These are phyloP conservation scores for Kappamyces sp. DNA, from an alignment of 192 early-diverging fungal species.

Conservation along the genomic window DNA sequence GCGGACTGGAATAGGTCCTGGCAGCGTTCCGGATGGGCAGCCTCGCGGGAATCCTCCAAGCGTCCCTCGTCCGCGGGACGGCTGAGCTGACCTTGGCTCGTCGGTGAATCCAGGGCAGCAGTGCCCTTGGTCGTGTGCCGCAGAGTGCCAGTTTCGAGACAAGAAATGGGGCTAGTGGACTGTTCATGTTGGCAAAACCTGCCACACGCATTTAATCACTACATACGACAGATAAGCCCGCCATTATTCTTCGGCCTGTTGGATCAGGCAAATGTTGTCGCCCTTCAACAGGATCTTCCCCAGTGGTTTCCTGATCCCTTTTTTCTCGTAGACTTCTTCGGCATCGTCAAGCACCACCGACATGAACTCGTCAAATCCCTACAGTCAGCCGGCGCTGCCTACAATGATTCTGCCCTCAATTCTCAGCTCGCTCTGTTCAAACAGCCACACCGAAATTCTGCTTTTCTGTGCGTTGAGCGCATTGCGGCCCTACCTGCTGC, in stretches of 20 bases:
- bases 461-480: slow-evolving; percentile 55
- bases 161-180: no score
- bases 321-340: slow-evolving; percentile 76
- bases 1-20: no score
- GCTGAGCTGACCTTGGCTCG: not conserved
- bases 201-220: no score
- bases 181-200: no score
- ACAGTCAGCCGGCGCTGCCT: slow-evolving; percentile 24
- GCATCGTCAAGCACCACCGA: slow-evolving; percentile 89
- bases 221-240: no score
- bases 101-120: not conserved
- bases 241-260: slow-evolving; percentile 4
- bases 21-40: no score
- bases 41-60: not conserved
- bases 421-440: slow-evolving; percentile 4
- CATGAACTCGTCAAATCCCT: slow-evolving; percentile 99
- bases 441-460: slow-evolving; percentile 87
- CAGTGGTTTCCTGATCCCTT: slow-evolving; percentile 63
- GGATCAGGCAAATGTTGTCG: slow-evolving; percentile 86
- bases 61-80: not conserved
- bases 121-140: not conserved
- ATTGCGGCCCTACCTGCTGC: slow-evolving; percentile 61
- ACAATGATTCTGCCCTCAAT: slow-evolving; percentile 90
- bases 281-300: slow-evolving; percentile 94
- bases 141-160: no score